These are phyloP conservation scores for Wallacemonas sp. DNA, from an alignment of 208 protist species.

Conservation along the genomic window DNA sequence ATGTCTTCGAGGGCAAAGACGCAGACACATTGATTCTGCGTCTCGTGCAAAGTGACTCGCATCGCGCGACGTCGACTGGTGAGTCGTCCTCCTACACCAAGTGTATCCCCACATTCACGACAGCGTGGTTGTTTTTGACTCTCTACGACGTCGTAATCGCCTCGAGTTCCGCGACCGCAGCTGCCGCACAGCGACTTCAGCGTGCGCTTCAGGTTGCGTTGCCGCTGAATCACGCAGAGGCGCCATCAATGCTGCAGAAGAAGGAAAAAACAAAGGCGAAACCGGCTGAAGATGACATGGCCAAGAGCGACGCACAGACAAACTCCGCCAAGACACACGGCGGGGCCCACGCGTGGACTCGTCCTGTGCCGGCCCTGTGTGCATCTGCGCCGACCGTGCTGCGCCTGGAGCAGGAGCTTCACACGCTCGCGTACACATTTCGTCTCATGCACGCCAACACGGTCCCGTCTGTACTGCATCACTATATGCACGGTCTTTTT, in stretches of 20 bases:
- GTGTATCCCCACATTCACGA: neutral
- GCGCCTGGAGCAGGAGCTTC: constrained; percentile 23
- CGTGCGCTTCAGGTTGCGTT: neutral
- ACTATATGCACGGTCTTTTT: constrained; percentile 34
- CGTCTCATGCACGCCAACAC: constrained; percentile 16
- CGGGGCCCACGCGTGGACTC: constrained; percentile 7
- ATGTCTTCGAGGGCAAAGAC: neutral
- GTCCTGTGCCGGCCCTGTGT: neutral
- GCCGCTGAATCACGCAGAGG: neutral
- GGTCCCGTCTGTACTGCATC: constrained; percentile 10
- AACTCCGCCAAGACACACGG: neutral
- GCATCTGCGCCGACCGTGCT: constrained; percentile 1
- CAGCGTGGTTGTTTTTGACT: constrained; percentile 4
- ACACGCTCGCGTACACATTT: constrained; percentile 18
- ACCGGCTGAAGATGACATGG: too few species aligned
- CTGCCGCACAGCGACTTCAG: neutral
- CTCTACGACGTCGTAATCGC: constrained; percentile 8
- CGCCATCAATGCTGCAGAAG: too few species aligned
- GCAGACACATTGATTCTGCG: neutral
- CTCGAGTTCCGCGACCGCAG: neutral
- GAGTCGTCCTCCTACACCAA: neutral
- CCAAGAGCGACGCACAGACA: too few species aligned
- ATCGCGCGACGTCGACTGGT: neutral
- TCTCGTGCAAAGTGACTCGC: neutral
- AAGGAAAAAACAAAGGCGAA: too few species aligned